A percentile compares a stretch with the other conserved stretches of the same genome.
phyloP scores from a whole-genome alignment of 768 basidiomycete species.

The Tylopilus sp. region DNA sequence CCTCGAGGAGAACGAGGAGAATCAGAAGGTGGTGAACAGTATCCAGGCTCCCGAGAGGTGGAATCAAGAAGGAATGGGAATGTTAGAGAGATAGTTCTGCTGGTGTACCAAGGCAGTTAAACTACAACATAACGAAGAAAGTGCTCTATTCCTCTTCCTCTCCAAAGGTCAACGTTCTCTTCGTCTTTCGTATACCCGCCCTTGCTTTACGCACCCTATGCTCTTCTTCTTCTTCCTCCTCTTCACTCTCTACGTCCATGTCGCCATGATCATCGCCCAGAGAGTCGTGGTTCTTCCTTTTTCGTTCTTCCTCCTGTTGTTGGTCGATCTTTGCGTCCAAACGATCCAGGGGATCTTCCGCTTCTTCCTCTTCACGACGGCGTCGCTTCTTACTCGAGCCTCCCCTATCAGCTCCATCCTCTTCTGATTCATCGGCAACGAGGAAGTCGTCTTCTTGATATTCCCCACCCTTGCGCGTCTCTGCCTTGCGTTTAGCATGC shows the following conservation, averaged over 20 bases:
- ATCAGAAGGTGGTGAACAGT: constrained; percentile 74
- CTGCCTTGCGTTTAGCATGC: constrained; percentile 42
- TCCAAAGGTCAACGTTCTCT: constrained; percentile 52
- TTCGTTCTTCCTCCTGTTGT: constrained; percentile 50
- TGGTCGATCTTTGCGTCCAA: constrained; percentile 65
- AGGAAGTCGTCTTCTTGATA: constrained; percentile 87
- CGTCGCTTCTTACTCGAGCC: constrained; percentile 35
- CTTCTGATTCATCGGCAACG: constrained; percentile 74
- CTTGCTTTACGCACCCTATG: constrained; percentile 58
- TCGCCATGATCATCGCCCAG: constrained; percentile 38
- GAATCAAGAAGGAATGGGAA: constrained; percentile 56
- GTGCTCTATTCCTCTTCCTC: constrained; percentile 43
- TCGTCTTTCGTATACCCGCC: constrained; percentile 48
- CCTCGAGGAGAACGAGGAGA: constrained; percentile 70
- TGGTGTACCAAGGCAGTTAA: constrained; percentile 22
- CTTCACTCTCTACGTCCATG: constrained; percentile 75
- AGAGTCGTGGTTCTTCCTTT: constrained; percentile 36
- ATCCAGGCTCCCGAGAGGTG: constrained; percentile 62
- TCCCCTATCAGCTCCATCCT: constrained; percentile 44
- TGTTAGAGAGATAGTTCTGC: constrained; percentile 35
- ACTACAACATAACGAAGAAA: constrained; percentile 1
- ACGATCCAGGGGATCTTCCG: constrained; percentile 66
- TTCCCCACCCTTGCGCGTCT: constrained; percentile 56
- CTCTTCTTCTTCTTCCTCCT: constrained; percentile 72
- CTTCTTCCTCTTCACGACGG: constrained; percentile 43